Evolutionary conservation across 345 rosid genomes (phyloP).

Genomic region (Lenwebbia sp.): DNA sequence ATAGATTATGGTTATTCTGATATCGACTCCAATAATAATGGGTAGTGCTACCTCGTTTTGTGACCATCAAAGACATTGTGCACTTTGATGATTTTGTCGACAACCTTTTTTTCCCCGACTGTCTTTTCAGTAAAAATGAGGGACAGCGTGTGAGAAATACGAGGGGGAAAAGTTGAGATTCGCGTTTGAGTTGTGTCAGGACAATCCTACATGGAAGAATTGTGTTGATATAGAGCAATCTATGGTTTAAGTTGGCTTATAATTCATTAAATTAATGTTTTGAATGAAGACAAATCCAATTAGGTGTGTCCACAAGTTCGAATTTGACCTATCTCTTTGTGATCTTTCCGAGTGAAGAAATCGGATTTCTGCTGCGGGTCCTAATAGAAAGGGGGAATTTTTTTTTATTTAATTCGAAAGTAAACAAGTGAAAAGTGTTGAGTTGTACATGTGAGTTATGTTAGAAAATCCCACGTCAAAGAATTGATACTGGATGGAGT

Average conservation of each 20-base stretch:
- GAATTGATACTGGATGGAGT: accelerated
- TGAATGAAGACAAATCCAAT: not conserved
- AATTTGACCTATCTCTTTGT: not conserved
- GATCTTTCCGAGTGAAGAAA: accelerated
- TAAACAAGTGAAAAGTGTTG: not conserved
- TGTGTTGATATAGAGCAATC: not conserved
- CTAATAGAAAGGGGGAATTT: not conserved
- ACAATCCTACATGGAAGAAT: not conserved
- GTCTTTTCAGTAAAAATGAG: not conserved
- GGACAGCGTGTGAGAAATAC: not conserved
- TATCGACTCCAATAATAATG: not conserved
- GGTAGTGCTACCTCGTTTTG: not conserved
- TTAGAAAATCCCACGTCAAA: not conserved
- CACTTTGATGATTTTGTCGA: not conserved
- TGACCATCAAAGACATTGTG: not conserved
- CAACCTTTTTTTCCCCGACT: not conserved
- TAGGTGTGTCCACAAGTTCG: not conserved
- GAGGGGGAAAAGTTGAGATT: not conserved
- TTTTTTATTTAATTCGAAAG: not conserved
- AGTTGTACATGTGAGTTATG: not conserved
- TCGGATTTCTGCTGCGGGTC: accelerated
- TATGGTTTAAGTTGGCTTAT: not conserved
- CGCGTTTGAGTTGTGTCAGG: not conserved
- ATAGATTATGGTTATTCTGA: not conserved
- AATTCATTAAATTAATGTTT: not conserved